Evolutionary conservation across 2,329 filamentous ascomycete species (phyloP), one percentile per base, ranked within the genome.

Genomic region (Aspergillus jensenii): DNA sequence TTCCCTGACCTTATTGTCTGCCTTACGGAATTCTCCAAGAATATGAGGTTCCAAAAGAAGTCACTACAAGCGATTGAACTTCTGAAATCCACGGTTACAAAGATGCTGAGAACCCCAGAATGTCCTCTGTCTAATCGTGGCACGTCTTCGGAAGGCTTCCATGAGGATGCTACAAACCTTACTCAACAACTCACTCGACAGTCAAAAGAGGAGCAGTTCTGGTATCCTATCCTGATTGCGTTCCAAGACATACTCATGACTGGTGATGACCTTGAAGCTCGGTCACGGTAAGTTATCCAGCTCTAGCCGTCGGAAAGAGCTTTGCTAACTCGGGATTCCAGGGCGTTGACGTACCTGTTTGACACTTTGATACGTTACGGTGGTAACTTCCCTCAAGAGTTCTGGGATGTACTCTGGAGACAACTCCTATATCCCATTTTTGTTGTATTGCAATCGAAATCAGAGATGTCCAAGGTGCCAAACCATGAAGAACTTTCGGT

Each of bases 201-300:
- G 46, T 96, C 93, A 4, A 87, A 95, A 62, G 96, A 99, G 73
- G 95, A 98, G 73, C 93, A 96, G 39, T 99, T 93, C 75, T 99
- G 95, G 95, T 99, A 99, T 75, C 95, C 95, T 0, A 90, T 99
- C 6, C 81, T 99, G 31, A 98, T 99, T 71, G 93, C 96, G 3
- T 99, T 99, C 81, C 95, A 99, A 72, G 95, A 99, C 73, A 93
- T 99, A 21, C 80, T 99, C 48, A 99, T 99, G 95, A 99, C 95
- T 2, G 95, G 96, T 2, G 96, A 99, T 75, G 95, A 99, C 72
- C 83, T 99, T 17, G 95, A 99, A 76, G 95, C 98, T 41, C 89
- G 95, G 58, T 97, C 85, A 61, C 77, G 80, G 77, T 79, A 73
- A 62, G 71, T 17, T 27, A 6, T 41, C 21, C 21, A 12, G n/a